Evolutionary conservation across 2,329 filamentous ascomycete genomes (phyloP).

Genomic region (Fusarium marasasianum): DNA sequence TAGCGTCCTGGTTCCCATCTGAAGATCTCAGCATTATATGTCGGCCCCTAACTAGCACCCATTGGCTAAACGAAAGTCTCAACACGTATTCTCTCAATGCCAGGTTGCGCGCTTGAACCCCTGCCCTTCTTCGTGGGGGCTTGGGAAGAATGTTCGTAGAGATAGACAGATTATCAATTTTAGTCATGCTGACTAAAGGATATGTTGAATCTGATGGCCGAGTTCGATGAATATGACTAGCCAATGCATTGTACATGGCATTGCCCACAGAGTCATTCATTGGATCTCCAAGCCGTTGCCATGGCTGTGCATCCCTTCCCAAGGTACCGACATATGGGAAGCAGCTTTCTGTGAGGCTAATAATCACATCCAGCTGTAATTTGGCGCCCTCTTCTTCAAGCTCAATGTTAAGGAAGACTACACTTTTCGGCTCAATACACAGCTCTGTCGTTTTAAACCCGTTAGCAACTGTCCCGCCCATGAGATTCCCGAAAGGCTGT

Average conservation of each 20-base stretch:
- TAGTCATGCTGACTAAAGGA: background rate
- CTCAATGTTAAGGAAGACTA: background rate
- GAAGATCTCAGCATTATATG: rapidly evolving
- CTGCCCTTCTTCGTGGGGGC: background rate
- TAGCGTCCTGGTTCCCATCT: rapidly evolving
- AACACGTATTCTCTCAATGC: background rate
- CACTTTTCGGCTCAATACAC: background rate
- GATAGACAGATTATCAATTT: no score
- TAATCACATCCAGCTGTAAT: rapidly evolving
- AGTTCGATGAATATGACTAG: background rate
- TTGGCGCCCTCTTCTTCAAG: background rate
- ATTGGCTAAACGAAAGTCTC: background rate
- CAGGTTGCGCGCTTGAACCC: rapidly evolving
- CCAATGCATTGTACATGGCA: background rate
- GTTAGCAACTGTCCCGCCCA: rapidly evolving
- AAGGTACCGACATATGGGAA: rapidly evolving
- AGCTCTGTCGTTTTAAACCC: rapidly evolving
- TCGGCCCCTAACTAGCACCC: no score
- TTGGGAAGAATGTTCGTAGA: background rate
- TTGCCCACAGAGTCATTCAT: rapidly evolving
- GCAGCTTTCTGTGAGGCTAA: background rate
- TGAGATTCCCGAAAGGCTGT: rapidly evolving
- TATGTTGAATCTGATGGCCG: background rate
- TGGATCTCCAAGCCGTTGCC: background rate
- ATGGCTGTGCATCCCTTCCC: background rate